phyloP scores from a whole-genome alignment of 2,329 filamentous ascomycete genomes.

The Ascochyta fabae region DNA sequence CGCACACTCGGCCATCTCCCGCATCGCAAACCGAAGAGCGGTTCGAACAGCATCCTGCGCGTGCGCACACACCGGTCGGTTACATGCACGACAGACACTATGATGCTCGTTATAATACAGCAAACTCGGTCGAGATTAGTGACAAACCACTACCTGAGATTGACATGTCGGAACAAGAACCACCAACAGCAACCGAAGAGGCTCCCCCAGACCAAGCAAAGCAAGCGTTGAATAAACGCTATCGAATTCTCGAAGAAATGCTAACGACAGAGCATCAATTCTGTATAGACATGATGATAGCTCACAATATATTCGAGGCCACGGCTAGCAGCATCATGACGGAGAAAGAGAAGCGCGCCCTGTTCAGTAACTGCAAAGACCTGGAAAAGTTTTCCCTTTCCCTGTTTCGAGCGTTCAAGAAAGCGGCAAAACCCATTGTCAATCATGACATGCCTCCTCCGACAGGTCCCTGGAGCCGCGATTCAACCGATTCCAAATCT shows the following conservation, averaged over 20 bases:
- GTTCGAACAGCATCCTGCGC: constrained; percentile 33
- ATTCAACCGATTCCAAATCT: constrained; percentile 28
- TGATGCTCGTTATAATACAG: constrained; percentile 27
- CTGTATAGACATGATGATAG: constrained; percentile 93
- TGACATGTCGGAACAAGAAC: constrained; percentile 2
- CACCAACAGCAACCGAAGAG: constrained; percentile 18
- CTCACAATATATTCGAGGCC: constrained; percentile 96
- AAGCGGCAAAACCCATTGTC: constrained; percentile 80
- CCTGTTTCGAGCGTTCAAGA: constrained; percentile 81
- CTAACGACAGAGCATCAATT: constrained; percentile 92
- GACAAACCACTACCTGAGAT: constrained; percentile 12
- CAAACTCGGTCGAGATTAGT: constrained; percentile 22
- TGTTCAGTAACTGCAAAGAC: constrained; percentile 93
- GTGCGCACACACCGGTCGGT: constrained; percentile 29
- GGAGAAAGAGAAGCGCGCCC: constrained; percentile 80
- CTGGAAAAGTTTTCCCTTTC: constrained; percentile 83
- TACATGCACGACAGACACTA: constrained; percentile 26
- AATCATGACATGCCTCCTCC: constrained; percentile 51
- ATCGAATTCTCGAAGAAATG: constrained; percentile 87
- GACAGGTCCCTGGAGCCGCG: constrained; percentile 33
- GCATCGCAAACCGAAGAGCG: constrained; percentile 20
- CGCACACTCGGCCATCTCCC: constrained; percentile 8
- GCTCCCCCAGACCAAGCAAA: constrained; percentile 31
- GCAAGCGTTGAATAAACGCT: constrained; percentile 71
- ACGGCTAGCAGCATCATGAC: constrained; percentile 83